A percentile compares a stretch with the other conserved stretches of the same genome.
These are phyloP conservation scores for Neurospora sp. DNA, from an alignment of 495 filamentous ascomycete species.

Conservation along the genomic window DNA sequence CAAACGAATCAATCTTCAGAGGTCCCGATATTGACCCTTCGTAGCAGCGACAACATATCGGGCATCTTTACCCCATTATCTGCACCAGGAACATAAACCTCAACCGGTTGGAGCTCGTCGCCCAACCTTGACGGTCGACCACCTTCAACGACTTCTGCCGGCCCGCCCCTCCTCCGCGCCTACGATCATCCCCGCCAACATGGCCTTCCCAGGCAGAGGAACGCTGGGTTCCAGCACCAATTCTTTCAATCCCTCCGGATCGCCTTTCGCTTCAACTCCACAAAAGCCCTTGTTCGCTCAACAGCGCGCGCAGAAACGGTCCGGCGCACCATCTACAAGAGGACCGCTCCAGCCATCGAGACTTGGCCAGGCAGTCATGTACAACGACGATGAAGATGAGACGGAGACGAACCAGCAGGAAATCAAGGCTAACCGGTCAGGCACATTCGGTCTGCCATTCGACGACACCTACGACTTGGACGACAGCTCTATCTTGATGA, in stretches of 20 bases:
- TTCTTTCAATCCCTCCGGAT: conserved; percentile 33
- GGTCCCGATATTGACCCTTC: not conserved
- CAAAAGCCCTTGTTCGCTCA: conserved; percentile 25
- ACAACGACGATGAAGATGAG: conserved; percentile 20
- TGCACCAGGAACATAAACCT: not conserved
- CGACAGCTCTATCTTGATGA: conserved; percentile 24
- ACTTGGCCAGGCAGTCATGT: conserved; percentile 25
- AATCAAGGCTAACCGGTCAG: conserved; percentile 22
- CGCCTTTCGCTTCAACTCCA: conserved; percentile 25
- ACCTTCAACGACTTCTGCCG: not conserved
- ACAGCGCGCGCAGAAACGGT: conserved; percentile 25
- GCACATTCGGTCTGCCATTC: conserved; percentile 24
- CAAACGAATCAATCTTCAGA: not conserved
- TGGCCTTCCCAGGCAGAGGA: conserved; percentile 48
- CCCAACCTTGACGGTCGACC: not conserved
- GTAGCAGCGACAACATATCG: not conserved
- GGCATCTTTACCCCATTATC: not conserved
- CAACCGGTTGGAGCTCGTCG: not conserved
- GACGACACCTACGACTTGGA: conserved; percentile 23
- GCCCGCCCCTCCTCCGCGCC: conserved; percentile 51
- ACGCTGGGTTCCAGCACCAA: conserved; percentile 31
- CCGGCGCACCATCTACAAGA: conserved; percentile 6
- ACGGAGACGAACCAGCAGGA: conserved; percentile 19
- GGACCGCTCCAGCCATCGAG: conserved; percentile 24
- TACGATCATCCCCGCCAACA: conserved; percentile 56